Conservation (phyloP, 352 stramenopile genomes). For the Phytopythium chamaehyphon region DNA sequence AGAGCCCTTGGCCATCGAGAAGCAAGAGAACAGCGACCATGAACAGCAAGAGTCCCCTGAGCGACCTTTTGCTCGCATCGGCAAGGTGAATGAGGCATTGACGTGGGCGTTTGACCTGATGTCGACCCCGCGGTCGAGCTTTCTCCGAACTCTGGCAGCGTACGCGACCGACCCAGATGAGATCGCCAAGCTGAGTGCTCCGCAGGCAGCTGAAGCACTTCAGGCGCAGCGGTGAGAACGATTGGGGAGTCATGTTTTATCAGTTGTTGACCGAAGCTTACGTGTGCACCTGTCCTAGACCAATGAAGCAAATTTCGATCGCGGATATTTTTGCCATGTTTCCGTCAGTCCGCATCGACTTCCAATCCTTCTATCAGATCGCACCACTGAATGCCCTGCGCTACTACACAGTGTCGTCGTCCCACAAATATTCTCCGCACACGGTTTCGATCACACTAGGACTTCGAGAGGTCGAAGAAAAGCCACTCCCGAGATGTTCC, state of each 20-base stretch:
- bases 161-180: constrained; percentile 60
- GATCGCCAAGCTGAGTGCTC: constrained; percentile 35
- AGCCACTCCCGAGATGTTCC: constrained; percentile 71
- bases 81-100: constrained; percentile 59
- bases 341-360: constrained; percentile 58
- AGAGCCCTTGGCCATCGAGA: constrained; percentile 11
- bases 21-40: constrained; percentile 6
- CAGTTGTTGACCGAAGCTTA: background rate
- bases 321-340: constrained; percentile 67
- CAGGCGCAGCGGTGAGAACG: constrained; percentile 29
- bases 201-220: constrained; percentile 41
- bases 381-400: constrained; percentile 56
- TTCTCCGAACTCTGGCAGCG: constrained; percentile 54
- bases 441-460: constrained; percentile 72
- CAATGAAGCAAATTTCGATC: constrained; percentile 38
- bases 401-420: constrained; percentile 86
- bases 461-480: constrained; percentile 38
- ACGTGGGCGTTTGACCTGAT: constrained; percentile 76
- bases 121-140: constrained; percentile 51
- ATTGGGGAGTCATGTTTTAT: constrained; percentile 1
- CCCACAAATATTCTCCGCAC: constrained; percentile 45
- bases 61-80: constrained; percentile 52
- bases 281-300: constrained; percentile 6
- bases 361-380: constrained; percentile 64
- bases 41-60: constrained; percentile 9